phyloP scores from a whole-genome alignment of 495 filamentous ascomycete genomes.

The Amphirosellinia nigrospora region DNA sequence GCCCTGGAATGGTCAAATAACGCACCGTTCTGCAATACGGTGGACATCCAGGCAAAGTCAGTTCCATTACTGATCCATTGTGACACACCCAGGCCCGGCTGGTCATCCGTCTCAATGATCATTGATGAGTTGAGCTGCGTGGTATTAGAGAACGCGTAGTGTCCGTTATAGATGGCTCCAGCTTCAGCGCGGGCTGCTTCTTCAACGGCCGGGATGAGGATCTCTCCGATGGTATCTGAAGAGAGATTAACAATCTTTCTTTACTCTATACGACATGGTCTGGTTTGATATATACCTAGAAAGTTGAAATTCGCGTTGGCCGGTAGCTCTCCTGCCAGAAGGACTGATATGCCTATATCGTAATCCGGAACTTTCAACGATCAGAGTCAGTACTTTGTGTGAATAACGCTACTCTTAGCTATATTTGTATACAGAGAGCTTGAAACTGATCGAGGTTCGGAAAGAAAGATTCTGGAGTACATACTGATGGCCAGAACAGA shows the following conservation, averaged over 20 bases:
- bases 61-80: constrained; percentile 61
- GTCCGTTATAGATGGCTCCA: constrained; percentile 44
- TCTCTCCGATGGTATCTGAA: constrained; percentile 39
- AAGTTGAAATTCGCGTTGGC: constrained; percentile 42
- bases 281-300: constrained; percentile 31
- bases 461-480: not conserved
- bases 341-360: constrained; percentile 58
- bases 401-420: not conserved
- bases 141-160: constrained; percentile 41
- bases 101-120: constrained; percentile 46
- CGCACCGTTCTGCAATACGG: constrained; percentile 37
- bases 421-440: not conserved
- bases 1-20: not conserved
- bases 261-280: not conserved
- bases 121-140: constrained; percentile 48
- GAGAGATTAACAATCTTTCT: constrained; percentile 19
- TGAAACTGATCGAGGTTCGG: not conserved
- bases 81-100: constrained; percentile 53
- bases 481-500: constrained; percentile 51
- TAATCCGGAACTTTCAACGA: constrained; percentile 51
- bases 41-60: constrained; percentile 45
- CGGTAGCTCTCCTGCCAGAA: constrained; percentile 53
- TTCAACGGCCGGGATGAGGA: constrained; percentile 46
- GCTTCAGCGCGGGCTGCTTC: constrained; percentile 48
- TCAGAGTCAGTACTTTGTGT: not conserved